Evolutionary conservation across 2,329 filamentous ascomycete genomes (phyloP).

Genomic region (Cercospora zeina): DNA sequence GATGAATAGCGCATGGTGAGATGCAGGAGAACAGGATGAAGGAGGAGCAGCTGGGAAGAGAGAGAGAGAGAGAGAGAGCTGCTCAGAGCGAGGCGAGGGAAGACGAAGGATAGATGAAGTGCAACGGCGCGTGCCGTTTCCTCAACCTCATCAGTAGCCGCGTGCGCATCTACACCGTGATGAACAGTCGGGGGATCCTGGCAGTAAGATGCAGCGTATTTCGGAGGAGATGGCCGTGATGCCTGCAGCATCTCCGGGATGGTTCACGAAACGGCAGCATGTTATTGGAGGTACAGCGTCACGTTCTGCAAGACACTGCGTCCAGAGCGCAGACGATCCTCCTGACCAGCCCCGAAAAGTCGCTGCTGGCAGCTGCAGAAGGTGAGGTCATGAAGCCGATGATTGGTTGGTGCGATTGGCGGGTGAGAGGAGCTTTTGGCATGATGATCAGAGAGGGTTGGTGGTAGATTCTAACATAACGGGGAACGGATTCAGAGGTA

Average conservation of each 20-base stretch:
- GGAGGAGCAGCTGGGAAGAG: background rate
- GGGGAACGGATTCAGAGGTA: no score
- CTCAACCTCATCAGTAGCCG: background rate
- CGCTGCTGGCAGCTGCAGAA: background rate
- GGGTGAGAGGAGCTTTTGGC: background rate
- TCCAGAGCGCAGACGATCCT: conserved; percentile 15
- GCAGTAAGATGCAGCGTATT: conserved; percentile 1
- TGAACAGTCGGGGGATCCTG: background rate
- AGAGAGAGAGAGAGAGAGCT: background rate
- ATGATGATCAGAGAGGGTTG: background rate
- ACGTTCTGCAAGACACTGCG: conserved; percentile 7
- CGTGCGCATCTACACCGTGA: background rate
- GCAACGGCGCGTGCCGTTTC: background rate
- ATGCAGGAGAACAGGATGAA: background rate
- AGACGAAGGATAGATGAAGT: background rate
- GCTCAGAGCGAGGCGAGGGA: background rate
- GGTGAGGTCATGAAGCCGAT: background rate
- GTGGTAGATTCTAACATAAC: background rate
- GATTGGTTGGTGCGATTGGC: background rate
- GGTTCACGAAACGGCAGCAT: background rate
- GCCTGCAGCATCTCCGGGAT: background rate
- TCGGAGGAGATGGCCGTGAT: background rate
- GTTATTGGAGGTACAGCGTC: background rate
- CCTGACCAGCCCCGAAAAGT: conserved; percentile 3
- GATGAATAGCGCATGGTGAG: conserved; percentile 11